Conservation (phyloP, 176 grass and related monocot genomes). For the Avena sativa region DNA sequence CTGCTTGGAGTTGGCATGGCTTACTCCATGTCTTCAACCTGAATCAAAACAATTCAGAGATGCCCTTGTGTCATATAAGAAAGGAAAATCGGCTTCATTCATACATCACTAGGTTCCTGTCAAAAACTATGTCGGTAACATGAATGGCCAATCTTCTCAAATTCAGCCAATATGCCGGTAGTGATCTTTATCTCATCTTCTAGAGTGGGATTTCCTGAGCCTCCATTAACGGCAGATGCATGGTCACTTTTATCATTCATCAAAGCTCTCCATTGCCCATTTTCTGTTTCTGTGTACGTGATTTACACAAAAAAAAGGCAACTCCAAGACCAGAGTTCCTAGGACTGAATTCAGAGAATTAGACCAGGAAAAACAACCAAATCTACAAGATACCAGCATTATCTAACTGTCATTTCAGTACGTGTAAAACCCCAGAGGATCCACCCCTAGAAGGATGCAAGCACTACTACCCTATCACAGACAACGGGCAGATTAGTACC, state of each 20-base stretch:
- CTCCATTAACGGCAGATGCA: conserved; percentile 45
- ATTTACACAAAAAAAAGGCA: conserved; percentile 67
- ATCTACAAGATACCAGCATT: neutral
- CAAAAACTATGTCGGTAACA: neutral
- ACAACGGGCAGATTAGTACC: too few species aligned
- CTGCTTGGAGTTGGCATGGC: conserved; percentile 44
- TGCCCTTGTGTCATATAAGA: neutral
- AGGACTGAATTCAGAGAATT: conserved; percentile 49
- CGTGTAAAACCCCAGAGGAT: too few species aligned
- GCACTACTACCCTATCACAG: too few species aligned
- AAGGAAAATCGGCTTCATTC: neutral
- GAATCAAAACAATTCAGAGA: conserved; percentile 36
- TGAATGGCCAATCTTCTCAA: conserved; percentile 71
- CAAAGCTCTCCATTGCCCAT: conserved; percentile 35
- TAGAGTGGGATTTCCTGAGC: conserved; percentile 45
- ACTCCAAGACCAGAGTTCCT: conserved; percentile 82
- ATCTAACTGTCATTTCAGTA: neutral
- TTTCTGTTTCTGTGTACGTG: conserved; percentile 60
- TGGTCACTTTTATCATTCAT: conserved; percentile 38
- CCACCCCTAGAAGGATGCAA: too few species aligned
- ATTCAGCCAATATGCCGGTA: conserved; percentile 64
- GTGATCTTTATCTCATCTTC: conserved; percentile 72
- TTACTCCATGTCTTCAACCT: conserved; percentile 84
- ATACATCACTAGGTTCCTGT: conserved; percentile 8
- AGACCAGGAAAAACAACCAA: conserved; percentile 6